phyloP scores from a whole-genome alignment of 179 eudicot genomes.

The Gypsophila paniculata region DNA sequence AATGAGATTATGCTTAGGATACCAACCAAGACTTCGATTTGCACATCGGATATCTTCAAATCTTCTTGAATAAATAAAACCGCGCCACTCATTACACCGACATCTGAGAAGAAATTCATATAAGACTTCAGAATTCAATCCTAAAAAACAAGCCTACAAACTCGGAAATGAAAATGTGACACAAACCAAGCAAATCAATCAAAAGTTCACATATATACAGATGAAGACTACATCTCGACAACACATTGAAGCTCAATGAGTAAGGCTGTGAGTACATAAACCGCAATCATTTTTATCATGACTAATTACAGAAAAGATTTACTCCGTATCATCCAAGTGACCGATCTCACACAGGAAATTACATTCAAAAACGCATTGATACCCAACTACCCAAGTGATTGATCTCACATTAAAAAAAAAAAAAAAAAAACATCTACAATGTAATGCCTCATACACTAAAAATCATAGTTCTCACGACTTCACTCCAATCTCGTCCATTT shows the following conservation, averaged over 20 bases:
- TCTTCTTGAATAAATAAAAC: conserved; percentile 78
- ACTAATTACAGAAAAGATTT: too few relatives aligned
- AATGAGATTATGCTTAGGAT: conserved; percentile 68
- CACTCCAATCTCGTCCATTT: too few relatives aligned
- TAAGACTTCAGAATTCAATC: background rate
- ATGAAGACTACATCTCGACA: background rate
- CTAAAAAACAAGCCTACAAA: background rate
- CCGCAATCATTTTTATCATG: too few relatives aligned
- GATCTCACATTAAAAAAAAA: background rate
- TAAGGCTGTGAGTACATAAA: background rate
- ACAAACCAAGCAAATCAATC: background rate
- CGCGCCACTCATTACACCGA: conserved; percentile 98
- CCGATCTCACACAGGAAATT: background rate
- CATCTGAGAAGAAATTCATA: conserved; percentile 40
- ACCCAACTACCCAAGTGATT: too few relatives aligned
- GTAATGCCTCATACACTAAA: background rate
- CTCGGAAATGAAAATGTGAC: background rate
- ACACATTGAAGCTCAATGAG: background rate
- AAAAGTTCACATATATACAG: background rate
- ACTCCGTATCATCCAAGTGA: too few relatives aligned
- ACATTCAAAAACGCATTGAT: too few relatives aligned
- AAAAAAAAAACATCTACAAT: background rate
- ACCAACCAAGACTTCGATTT: conserved; percentile 71
- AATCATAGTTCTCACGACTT: background rate
- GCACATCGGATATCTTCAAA: conserved; percentile 58